Percentiles rank a stretch among this genome's conserved stretches.
These are phyloP conservation scores for Fusarium udum DNA, from an alignment of 2,329 filamentous ascomycete species.

Conservation along the genomic window DNA sequence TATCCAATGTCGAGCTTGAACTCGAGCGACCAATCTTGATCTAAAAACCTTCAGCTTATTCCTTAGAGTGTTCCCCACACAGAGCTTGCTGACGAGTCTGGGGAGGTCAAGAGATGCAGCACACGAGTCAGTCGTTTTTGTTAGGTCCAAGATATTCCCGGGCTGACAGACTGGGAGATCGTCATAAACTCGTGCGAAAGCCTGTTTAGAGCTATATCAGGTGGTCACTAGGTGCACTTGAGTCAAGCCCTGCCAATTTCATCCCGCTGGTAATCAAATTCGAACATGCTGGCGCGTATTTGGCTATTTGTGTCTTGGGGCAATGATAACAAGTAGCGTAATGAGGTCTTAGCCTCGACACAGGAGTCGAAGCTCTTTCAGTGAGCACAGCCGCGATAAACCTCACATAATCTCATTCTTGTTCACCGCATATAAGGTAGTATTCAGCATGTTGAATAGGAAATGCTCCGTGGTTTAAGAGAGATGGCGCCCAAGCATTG, in stretches of 20 bases:
- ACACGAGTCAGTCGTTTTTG: slow-evolving; percentile 11
- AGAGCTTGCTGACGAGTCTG: slow-evolving; percentile 9
- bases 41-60: neutral
- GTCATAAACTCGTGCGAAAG: neutral
- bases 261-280: neutral
- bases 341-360: neutral
- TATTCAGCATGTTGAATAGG: neutral
- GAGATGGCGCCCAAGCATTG: slow-evolving; percentile 28
- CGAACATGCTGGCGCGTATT: neutral
- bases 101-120: neutral
- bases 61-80: neutral
- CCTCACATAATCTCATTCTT: neutral
- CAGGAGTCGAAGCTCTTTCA: neutral
- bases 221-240: neutral
- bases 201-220: neutral
- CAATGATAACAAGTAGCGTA: neutral
- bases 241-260: neutral
- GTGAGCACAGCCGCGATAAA: neutral
- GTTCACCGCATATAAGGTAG: neutral
- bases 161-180: neutral
- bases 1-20: slow-evolving; percentile 14
- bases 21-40: neutral
- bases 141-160: slow-evolving; percentile 15
- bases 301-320: neutral
- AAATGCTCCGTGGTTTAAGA: slow-evolving; percentile 6